These are phyloP conservation scores for Aspergillus tanneri DNA, from an alignment of 2,329 filamentous ascomycete genomes.

Conservation along the genomic window DNA sequence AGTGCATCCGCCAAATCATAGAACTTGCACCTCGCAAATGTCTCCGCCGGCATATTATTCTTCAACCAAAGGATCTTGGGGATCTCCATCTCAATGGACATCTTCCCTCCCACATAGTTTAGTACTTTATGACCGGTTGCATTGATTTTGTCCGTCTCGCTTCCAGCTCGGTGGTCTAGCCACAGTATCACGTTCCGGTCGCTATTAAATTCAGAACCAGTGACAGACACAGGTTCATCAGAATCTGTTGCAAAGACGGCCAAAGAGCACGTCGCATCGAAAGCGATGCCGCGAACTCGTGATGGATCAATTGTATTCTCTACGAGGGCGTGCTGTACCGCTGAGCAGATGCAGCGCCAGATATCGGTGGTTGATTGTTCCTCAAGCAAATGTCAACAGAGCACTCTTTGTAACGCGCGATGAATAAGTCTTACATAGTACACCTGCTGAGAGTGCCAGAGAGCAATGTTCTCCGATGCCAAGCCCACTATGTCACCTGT, in stretches of 20 bases:
- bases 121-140: constrained; percentile 86
- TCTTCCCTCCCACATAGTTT: constrained; percentile 93
- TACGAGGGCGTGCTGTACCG: constrained; percentile 76
- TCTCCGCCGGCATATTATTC: constrained; percentile 90
- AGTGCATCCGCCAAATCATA: constrained; percentile 92
- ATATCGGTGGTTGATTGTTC: constrained; percentile 99
- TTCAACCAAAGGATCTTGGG: constrained; percentile 98
- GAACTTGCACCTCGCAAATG: constrained; percentile 92
- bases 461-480: constrained; percentile 71
- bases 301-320: constrained; percentile 75
- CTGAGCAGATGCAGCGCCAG: constrained; percentile 89
- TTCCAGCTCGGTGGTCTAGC: constrained; percentile 90
- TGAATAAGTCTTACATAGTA: constrained; percentile 62
- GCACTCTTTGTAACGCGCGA: neutral
- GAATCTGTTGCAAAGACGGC: constrained; percentile 86
- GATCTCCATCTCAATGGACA: constrained; percentile 99
- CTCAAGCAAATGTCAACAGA: constrained; percentile 42
- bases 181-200: constrained; percentile 95
- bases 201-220: constrained; percentile 80
- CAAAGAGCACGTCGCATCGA: constrained; percentile 98
- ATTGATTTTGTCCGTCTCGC: constrained; percentile 93
- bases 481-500: constrained; percentile 79
- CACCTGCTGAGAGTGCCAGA: constrained; percentile 74
- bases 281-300: constrained; percentile 84
- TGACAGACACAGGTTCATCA: constrained; percentile 87